These are phyloP conservation scores for Marasmius tenuissimus DNA, from an alignment of 1,284 basidiomycete species.

Conservation along the genomic window DNA sequence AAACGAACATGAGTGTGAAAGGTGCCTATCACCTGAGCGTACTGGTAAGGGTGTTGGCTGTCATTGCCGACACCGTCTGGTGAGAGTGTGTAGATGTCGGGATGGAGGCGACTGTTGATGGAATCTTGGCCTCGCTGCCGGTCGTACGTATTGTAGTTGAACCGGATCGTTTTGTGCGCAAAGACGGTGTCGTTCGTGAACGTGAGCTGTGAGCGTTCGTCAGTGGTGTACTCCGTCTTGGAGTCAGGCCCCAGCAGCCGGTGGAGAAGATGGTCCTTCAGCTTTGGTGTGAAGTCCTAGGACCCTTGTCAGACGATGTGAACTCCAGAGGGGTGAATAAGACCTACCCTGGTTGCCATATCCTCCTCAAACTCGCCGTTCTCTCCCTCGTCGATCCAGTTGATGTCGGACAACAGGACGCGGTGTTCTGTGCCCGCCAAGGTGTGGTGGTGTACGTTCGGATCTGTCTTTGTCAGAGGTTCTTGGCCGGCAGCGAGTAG, in stretches of 20 bases:
- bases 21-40: no score
- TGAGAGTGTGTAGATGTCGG: slow-evolving; percentile 1
- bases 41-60: no score
- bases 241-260: no score
- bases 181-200: slow-evolving; percentile 15
- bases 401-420: neutral
- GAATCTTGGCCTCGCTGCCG: slow-evolving; percentile 4
- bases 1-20: no score
- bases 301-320: neutral
- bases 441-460: no score
- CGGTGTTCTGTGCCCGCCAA: neutral
- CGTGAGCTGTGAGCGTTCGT: slow-evolving; percentile 2
- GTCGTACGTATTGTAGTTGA: slow-evolving; percentile 25
- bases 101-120: slow-evolving; percentile 1
- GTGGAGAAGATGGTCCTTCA: slow-evolving; percentile 4
- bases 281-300: neutral
- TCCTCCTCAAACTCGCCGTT: no score
- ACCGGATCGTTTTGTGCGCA: slow-evolving; percentile 12
- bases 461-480: no score
- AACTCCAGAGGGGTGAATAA: neutral
- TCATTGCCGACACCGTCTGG: no score
- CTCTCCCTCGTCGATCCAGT: neutral
- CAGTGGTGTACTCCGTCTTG: no score
- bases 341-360: neutral
- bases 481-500: neutral